Conservation (phyloP, 345 rosid genomes). For the Eucalyptus cloeziana region DNA sequence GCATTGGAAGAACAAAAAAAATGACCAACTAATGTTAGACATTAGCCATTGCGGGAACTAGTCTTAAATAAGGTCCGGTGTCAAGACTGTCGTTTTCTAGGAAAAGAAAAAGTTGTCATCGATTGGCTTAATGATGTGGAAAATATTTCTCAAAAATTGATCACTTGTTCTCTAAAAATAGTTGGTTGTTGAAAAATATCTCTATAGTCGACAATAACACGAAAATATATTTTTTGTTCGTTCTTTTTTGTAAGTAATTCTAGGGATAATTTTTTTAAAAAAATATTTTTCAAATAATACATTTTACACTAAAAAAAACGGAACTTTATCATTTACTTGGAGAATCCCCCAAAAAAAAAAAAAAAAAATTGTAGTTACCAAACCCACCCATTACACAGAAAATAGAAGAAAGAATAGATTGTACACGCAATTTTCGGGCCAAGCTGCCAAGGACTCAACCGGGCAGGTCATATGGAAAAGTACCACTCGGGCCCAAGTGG, state of each 20-base stretch:
- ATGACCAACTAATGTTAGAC: not conserved
- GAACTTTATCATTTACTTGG: not conserved
- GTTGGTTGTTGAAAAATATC: too few species aligned
- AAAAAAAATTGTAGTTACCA: not conserved
- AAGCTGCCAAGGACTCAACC: not conserved
- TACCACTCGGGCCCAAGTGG: not conserved
- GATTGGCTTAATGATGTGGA: not conserved
- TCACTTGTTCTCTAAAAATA: not conserved
- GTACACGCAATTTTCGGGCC: not conserved
- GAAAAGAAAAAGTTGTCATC: not conserved
- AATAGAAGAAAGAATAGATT: not conserved
- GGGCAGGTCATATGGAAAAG: not conserved
- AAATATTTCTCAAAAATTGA: too few species aligned
- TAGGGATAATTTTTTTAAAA: rapidly evolving
- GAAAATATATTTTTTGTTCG: too few species aligned
- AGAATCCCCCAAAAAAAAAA: not conserved
- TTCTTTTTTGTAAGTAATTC: too few species aligned
- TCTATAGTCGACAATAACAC: rapidly evolving
- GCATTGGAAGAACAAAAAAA: not conserved
- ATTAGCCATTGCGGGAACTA: not conserved
- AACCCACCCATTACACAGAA: not conserved
- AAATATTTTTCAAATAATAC: rapidly evolving
- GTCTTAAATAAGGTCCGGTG: not conserved
- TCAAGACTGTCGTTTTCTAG: not conserved
- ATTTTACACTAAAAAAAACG: not conserved